Conservation (phyloP, 106 monocot genomes). For the Agapanthus africanus region DNA sequence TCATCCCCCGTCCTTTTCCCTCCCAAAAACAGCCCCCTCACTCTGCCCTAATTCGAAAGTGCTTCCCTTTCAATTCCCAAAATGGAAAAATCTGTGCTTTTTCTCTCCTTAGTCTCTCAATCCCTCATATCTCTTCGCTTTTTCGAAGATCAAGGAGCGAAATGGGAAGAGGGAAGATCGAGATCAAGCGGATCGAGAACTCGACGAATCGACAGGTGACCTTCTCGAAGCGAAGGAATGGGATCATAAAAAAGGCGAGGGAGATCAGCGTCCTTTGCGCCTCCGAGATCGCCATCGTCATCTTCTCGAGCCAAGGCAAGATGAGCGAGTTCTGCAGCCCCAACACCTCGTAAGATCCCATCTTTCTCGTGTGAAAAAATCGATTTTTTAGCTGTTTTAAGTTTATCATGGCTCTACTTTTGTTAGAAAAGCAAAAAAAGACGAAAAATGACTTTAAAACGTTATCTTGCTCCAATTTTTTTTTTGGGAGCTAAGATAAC, state of each 20-base stretch:
- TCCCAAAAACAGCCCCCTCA: background rate
- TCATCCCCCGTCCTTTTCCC: background rate
- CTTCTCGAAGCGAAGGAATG: conserved; percentile 82
- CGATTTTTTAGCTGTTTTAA: background rate
- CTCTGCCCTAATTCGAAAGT: background rate
- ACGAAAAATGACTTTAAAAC: no score
- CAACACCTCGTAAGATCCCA: conserved; percentile 45
- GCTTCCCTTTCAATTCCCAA: background rate
- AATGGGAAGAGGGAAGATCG: conserved; percentile 89
- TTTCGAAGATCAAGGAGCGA: background rate
- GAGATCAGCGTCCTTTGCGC: conserved; percentile 94
- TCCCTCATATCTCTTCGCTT: background rate
- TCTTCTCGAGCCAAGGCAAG: conserved; percentile 95
- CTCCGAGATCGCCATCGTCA: conserved; percentile 60
- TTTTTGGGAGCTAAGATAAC: no score
- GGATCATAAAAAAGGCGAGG: conserved; percentile 94
- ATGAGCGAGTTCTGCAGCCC: conserved; percentile 78
- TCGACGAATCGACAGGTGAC: conserved; percentile 86
- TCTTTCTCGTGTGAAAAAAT: no score
- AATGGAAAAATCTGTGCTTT: background rate
- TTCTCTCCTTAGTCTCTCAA: background rate
- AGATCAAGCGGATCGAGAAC: conserved; percentile 99
- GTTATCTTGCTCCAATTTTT: no score
- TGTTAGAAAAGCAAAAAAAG: no score
- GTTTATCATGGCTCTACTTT: no score